Evolutionary conservation across 305 asterid species (phyloP).

Genomic region (Ajuga reptans): DNA sequence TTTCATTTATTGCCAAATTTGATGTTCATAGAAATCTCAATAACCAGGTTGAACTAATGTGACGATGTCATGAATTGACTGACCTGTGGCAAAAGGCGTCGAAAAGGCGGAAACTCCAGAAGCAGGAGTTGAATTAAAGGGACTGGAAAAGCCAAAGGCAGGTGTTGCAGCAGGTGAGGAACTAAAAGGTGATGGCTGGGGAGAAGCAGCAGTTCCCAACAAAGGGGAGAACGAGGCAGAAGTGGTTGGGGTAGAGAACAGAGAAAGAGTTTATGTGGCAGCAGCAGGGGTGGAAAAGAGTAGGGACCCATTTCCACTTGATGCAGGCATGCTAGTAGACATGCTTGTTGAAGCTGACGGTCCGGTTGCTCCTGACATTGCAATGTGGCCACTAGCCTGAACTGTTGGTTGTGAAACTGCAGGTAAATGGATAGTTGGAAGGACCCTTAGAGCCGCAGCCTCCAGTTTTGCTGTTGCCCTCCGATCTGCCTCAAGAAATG

Average conservation of each 20-base stretch:
- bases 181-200: slow-evolving; percentile 64
- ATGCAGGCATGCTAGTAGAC: slow-evolving; percentile 37
- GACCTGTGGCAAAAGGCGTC: slow-evolving; percentile 76
- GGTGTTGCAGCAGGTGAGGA: slow-evolving; percentile 48
- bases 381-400: slow-evolving; percentile 42
- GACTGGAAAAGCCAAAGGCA: slow-evolving; percentile 38
- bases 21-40: not conserved
- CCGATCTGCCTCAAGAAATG: slow-evolving; percentile 92
- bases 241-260: slow-evolving; percentile 65
- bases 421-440: slow-evolving; percentile 84
- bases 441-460: slow-evolving; percentile 92
- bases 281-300: slow-evolving; percentile 62
- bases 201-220: slow-evolving; percentile 52
- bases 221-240: slow-evolving; percentile 51
- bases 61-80: not conserved
- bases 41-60: not conserved
- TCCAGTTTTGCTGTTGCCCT: slow-evolving; percentile 87
- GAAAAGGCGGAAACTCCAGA: slow-evolving; percentile 53
- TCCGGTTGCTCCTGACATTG: slow-evolving; percentile 54
- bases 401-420: slow-evolving; percentile 50
- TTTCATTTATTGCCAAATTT: not conserved
- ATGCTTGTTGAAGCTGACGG: slow-evolving; percentile 40
- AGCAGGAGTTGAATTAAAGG: slow-evolving; percentile 65
- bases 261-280: slow-evolving; percentile 52
- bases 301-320: slow-evolving; percentile 56